These are phyloP conservation scores for Acer negundo DNA, from an alignment of 345 rosid species.

Conservation along the genomic window DNA sequence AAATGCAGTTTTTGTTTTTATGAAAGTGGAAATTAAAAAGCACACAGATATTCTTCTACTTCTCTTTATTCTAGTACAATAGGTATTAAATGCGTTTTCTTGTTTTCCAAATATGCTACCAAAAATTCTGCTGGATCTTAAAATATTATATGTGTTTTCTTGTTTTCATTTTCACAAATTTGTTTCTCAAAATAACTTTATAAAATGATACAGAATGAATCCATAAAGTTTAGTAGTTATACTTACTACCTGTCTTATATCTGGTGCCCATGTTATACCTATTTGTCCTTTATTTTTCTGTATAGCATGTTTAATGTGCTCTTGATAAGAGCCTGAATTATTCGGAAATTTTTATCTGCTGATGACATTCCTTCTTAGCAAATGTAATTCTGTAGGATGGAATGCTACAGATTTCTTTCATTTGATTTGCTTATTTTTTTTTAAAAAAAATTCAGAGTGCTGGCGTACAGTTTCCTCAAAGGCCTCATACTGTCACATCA, in stretches of 20 bases:
- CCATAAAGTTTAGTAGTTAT: not conserved
- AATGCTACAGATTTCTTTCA: not conserved
- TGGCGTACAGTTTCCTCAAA: constrained; percentile 85
- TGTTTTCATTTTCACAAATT: not conserved
- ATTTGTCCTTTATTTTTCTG: constrained; percentile 1
- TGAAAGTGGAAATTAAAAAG: not conserved
- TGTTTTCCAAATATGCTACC: not conserved
- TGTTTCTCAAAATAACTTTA: not conserved
- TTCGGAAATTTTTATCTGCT: not conserved
- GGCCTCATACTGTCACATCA: constrained; percentile 40
- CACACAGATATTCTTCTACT: not conserved
- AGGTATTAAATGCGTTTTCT: not conserved
- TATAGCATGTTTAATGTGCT: not conserved
- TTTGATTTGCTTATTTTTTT: constrained; percentile 13
- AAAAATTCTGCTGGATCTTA: not conserved
- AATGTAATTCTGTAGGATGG: not conserved
- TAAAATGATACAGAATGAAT: not conserved
- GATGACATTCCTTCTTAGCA: not conserved
- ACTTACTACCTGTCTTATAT: not conserved
- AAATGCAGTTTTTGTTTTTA: not conserved
- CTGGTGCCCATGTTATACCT: not conserved
- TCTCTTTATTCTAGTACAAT: not conserved
- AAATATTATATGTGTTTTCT: not conserved
- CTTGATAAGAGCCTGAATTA: not conserved
- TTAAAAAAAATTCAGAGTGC: constrained; percentile 45